Conservation (phyloP, 1,284 basidiomycete species). For the Peniophora sp. region DNA sequence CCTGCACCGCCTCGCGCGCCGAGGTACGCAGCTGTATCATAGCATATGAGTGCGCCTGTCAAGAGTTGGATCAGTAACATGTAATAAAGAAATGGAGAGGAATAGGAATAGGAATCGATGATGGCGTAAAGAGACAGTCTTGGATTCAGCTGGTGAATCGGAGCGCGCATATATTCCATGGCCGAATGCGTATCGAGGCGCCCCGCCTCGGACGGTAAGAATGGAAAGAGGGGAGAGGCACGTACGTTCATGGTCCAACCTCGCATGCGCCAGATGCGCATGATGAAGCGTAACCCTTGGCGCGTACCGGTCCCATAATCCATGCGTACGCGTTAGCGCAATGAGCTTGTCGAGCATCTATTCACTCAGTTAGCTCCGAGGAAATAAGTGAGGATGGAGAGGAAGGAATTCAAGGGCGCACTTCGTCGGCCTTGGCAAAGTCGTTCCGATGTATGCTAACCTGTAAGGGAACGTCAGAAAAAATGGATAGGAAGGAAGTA, state of each 20-base stretch:
- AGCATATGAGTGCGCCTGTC: constrained; percentile 43
- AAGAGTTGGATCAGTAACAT: no score
- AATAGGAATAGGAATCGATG: no score
- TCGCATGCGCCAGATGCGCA: constrained; percentile 63
- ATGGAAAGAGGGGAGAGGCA: no score
- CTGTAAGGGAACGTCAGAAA: constrained; percentile 23
- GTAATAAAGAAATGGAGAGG: no score
- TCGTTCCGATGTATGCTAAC: constrained; percentile 59
- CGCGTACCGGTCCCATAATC: constrained; percentile 48
- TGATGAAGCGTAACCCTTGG: constrained; percentile 59
- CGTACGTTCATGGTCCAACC: constrained; percentile 29
- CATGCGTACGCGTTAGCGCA: constrained; percentile 50
- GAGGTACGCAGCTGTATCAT: constrained; percentile 47
- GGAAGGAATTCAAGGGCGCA: constrained; percentile 14
- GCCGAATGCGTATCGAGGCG: no score
- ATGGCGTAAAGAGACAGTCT: no score
- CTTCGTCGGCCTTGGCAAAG: constrained; percentile 50
- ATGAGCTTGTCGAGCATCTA: constrained; percentile 49
- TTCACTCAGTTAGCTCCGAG: not conserved
- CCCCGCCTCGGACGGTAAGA: no score
- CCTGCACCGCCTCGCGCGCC: constrained; percentile 27
- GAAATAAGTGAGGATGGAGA: not conserved
- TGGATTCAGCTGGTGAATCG: no score
- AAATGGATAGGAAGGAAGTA: not conserved
- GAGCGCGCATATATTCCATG: no score